phyloP scores from a whole-genome alignment of 352 stramenopile species.

The Phytophthora pseudosyringae region DNA sequence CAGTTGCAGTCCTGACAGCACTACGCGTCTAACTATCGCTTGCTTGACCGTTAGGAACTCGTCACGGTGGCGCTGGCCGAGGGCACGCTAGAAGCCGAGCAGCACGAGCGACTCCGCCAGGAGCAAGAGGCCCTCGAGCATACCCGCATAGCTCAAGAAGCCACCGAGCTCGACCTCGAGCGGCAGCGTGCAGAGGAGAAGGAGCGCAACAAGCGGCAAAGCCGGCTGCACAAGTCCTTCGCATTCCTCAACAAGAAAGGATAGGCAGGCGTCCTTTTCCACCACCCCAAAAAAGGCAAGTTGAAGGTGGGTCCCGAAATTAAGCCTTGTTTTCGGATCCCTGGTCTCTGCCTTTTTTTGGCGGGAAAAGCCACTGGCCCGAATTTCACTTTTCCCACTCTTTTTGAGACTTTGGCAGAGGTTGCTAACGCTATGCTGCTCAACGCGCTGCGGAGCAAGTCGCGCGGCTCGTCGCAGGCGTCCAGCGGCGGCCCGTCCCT shows the following conservation, averaged over 20 bases:
- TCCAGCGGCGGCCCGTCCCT: slow-evolving; percentile 12
- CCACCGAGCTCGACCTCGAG: slow-evolving; percentile 8
- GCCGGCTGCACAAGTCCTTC: slow-evolving; percentile 25
- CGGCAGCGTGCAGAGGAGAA: slow-evolving; percentile 23
- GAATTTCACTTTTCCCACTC: slow-evolving; percentile 7
- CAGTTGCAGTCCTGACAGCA: not conserved
- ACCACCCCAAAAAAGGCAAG: slow-evolving; percentile 7
- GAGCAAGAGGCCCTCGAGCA: slow-evolving; percentile 19
- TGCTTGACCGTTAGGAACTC: slow-evolving; percentile 49
- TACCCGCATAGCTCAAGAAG: slow-evolving; percentile 1
- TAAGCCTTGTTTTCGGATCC: too few relatives aligned
- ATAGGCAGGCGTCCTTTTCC: not conserved
- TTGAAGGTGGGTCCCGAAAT: not conserved
- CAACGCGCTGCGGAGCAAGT: slow-evolving; percentile 49
- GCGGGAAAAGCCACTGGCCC: slow-evolving; percentile 26
- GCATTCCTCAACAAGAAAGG: slow-evolving; percentile 24
- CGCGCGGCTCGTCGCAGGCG: slow-evolving; percentile 22
- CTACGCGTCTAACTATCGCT: not conserved
- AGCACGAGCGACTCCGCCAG: slow-evolving; percentile 38
- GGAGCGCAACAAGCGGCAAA: slow-evolving; percentile 17
- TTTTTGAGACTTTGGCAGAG: not conserved
- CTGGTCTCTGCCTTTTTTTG: not conserved
- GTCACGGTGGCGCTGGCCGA: slow-evolving; percentile 55
- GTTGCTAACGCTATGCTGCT: slow-evolving; percentile 36
- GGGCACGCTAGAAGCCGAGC: slow-evolving; percentile 48